These are phyloP conservation scores for Coemansia sp. DNA, from an alignment of 192 early-diverging fungal species.

Conservation along the genomic window DNA sequence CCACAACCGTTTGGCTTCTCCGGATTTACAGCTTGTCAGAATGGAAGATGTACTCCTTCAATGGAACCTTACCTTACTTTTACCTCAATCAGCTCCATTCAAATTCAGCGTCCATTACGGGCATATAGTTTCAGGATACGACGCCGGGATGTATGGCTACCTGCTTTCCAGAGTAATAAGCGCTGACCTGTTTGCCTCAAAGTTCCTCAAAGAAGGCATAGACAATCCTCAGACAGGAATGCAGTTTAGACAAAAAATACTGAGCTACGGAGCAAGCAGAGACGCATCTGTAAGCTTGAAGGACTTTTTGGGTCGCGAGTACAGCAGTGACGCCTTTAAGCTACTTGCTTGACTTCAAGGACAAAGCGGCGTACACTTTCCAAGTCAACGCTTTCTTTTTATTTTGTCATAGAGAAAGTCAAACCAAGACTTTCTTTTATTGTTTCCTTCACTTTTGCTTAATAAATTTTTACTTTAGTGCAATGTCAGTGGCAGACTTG, in stretches of 20 bases:
- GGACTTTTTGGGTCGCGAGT: background rate
- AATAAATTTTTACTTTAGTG: no score
- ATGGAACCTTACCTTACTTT: background rate
- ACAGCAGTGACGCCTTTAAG: background rate
- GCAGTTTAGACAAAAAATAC: background rate
- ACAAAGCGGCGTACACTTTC: no score
- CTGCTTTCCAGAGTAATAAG: background rate
- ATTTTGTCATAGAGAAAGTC: no score
- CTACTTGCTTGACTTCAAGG: no score
- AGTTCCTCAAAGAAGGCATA: background rate
- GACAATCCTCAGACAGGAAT: conserved; percentile 1
- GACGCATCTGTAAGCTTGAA: background rate
- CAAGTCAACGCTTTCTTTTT: no score
- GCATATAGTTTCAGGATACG: background rate
- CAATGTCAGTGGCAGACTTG: no score
- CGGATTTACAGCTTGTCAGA: background rate
- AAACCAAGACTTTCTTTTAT: no score
- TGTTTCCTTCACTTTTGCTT: no score
- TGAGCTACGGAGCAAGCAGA: background rate
- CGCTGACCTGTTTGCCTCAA: background rate
- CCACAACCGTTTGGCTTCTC: background rate
- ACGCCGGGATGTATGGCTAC: background rate
- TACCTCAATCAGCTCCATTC: background rate
- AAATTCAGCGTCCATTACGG: background rate
- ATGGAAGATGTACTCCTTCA: background rate